phyloP scores from a whole-genome alignment of 2,329 filamentous ascomycete species.

The Xylaria digitata region DNA sequence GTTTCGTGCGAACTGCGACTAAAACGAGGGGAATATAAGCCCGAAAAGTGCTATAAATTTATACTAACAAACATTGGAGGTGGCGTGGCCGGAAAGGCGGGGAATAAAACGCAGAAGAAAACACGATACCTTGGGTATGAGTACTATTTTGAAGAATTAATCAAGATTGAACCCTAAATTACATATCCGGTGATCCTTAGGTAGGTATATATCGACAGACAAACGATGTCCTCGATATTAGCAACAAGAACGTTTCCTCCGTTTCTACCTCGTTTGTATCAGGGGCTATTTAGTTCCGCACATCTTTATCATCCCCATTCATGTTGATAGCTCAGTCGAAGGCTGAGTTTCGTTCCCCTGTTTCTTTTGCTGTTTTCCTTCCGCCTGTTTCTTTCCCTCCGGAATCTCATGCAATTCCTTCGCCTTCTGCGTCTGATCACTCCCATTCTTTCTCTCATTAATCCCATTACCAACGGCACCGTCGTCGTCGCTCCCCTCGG shows the following conservation, averaged over 20 bases:
- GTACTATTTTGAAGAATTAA: too few relatives aligned
- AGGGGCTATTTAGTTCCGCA: not conserved
- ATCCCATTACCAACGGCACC: not conserved
- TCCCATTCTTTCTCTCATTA: constrained; percentile 2
- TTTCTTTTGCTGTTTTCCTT: not conserved
- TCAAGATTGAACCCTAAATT: constrained; percentile 1
- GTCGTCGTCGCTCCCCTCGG: constrained; percentile 29
- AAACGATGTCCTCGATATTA: not conserved
- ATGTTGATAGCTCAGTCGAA: not conserved
- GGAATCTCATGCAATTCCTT: not conserved
- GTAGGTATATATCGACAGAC: not conserved
- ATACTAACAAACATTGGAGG: too few relatives aligned
- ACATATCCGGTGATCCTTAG: not conserved
- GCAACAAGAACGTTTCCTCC: not conserved
- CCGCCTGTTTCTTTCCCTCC: not conserved
- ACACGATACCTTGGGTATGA: too few relatives aligned
- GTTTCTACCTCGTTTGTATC: not conserved
- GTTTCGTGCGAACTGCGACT: too few relatives aligned
- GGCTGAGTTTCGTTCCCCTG: not conserved
- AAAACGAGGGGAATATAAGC: too few relatives aligned
- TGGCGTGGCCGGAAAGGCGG: too few relatives aligned
- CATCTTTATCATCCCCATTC: not conserved
- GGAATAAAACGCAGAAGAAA: too few relatives aligned
- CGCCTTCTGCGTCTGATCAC: not conserved
- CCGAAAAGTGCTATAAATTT: too few relatives aligned